Evolutionary conservation across 2,329 filamentous ascomycete genomes (phyloP), one percentile per base, ranked within the genome.

Genomic region (Ophiosphaerella narmari): DNA sequence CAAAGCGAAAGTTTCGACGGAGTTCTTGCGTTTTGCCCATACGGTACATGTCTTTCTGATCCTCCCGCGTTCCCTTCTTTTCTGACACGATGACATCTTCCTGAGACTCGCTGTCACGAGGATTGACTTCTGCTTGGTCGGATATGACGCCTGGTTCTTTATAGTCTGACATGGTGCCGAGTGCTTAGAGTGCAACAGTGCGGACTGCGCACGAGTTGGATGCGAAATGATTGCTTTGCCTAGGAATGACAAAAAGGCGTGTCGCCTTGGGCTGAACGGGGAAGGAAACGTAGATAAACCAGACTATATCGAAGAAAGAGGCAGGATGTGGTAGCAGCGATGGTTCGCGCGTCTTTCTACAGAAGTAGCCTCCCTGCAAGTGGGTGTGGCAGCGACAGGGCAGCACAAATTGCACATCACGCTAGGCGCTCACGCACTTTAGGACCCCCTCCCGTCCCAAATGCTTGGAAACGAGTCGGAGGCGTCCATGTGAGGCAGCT

Each of bases 1-100:
- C 55, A 24, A 65, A 62, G 16, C 56, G 43, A 29, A 67, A 68
- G 46, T 65, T 68, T 11, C 64, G 31, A 32, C 62, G 51, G 18
- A 68, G 39, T 39, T 68, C 65, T 26, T 68, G 65, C 8, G 38
- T 42, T 43, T 67, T 68, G 7, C 65, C 65, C 65, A 67, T 67
- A 12, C 65, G 59, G 24, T 60, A 31, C 63, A 68, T 68, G 45
- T 68, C 65, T 8, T 48, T 56, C 39, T 59, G 59, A 31, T 66
- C 63, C 18, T 41, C 39, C 2, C 32, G 21, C 4, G 62, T 63
- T 16, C 62, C 62, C 34, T 53, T 63, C 50, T 60, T 63, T 41
- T 62, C 62, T 2, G 50, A 48, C 9, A 59, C 31, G 4, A 46
- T 44, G 1, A 7, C 35, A 44, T 52, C 35, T 11, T 57, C 47